Evolutionary conservation across 2,329 filamentous ascomycete genomes (phyloP).

Genomic region (Alternaria incomplexa): DNA sequence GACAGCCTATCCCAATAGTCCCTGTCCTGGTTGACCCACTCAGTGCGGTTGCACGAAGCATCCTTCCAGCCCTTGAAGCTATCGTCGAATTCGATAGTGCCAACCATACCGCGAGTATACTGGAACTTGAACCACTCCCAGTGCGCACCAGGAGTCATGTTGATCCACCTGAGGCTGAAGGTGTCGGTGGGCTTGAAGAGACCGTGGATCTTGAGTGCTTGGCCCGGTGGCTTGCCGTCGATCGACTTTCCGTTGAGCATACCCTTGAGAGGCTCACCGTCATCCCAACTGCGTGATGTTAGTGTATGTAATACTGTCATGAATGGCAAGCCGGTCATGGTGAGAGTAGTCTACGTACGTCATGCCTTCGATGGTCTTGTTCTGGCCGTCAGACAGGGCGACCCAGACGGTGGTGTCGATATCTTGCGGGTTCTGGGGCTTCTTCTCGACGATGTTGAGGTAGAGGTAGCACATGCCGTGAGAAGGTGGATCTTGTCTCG

Average conservation of each 20-base stretch:
- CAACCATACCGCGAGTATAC: neutral
- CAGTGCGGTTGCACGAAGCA: neutral
- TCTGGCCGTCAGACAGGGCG: neutral
- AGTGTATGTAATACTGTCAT: neutral
- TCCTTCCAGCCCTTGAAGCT: neutral
- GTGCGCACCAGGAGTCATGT: neutral
- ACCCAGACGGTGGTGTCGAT: neutral
- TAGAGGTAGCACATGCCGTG: neutral
- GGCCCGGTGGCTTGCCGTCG: neutral
- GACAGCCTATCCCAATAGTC: neutral
- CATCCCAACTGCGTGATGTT: neutral
- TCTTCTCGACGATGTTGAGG: neutral
- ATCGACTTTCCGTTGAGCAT: neutral
- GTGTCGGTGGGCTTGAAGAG: neutral
- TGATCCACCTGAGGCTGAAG: neutral
- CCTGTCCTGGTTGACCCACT: neutral
- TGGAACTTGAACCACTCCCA: neutral
- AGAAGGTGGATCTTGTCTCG: neutral
- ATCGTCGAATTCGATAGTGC: neutral
- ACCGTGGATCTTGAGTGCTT: neutral
- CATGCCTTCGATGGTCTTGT: neutral
- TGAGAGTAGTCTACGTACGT: neutral
- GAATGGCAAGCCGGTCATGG: neutral
- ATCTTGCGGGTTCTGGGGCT: neutral
- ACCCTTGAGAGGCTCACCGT: neutral